Evolutionary conservation across 2,329 filamentous ascomycete genomes (phyloP).

Genomic region (Fusarium cicatricum): DNA sequence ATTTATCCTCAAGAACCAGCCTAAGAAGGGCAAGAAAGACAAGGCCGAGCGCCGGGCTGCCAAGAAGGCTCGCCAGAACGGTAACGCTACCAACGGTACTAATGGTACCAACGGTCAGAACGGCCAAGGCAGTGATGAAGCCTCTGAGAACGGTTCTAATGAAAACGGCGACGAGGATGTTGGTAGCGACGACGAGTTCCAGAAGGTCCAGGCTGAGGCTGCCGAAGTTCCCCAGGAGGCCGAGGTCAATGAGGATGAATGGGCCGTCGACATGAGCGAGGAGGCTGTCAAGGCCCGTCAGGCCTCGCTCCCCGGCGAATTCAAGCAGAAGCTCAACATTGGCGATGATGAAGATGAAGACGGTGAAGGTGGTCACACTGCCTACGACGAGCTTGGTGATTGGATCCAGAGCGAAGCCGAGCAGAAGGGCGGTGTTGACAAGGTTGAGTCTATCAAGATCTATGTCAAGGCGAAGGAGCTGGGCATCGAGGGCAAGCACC

Average conservation of each 20-base stretch:
- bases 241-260: conserved; percentile 84
- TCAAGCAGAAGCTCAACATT: conserved; percentile 90
- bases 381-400: conserved; percentile 90
- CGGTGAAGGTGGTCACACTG: conserved; percentile 76
- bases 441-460: conserved; percentile 88
- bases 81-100: conserved; percentile 58
- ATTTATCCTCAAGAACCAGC: conserved; percentile 96
- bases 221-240: conserved; percentile 58
- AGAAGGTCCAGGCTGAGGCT: conserved; percentile 75
- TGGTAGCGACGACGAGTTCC: conserved; percentile 91
- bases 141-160: conserved; percentile 59
- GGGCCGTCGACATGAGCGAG: conserved; percentile 96
- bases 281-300: conserved; percentile 95
- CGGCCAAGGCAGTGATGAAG: conserved; percentile 65
- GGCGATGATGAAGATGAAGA: conserved; percentile 84
- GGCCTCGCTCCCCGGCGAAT: conserved; percentile 89
- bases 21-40: conserved; percentile 95
- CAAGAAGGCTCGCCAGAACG: conserved; percentile 81
- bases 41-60: conserved; percentile 92
- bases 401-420: conserved; percentile 84
- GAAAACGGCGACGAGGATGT: conserved; percentile 67
- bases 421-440: conserved; percentile 76
- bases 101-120: conserved; percentile 56
- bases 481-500: conserved; percentile 93
- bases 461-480: conserved; percentile 97